Conservation (phyloP, 176 grass and related monocot species). For the Musa itinerans region DNA sequence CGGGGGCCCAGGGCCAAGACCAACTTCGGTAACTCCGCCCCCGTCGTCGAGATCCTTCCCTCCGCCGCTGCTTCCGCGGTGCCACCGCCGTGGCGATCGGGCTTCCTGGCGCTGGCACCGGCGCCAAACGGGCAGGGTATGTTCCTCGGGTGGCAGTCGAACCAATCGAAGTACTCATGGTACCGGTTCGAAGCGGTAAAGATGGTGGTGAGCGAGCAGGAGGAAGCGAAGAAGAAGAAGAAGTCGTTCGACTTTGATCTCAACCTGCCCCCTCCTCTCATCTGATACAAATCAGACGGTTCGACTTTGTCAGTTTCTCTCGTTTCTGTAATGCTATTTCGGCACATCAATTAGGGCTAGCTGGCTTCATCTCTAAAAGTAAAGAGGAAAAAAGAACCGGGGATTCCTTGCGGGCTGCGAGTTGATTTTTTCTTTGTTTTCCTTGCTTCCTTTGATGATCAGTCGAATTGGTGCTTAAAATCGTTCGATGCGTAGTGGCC, state of each 20-base stretch:
- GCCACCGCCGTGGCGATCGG: neutral
- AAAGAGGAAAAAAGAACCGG: too few relatives aligned
- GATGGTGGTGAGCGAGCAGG: neutral
- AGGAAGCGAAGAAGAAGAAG: neutral
- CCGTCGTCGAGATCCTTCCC: neutral
- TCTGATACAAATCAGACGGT: constrained; percentile 6
- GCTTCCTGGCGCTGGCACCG: neutral
- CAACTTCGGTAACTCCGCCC: constrained; percentile 11
- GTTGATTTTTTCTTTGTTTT: too few relatives aligned
- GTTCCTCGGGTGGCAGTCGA: neutral
- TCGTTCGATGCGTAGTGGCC: too few relatives aligned
- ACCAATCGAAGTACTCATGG: neutral
- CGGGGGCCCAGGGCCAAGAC: constrained; percentile 16
- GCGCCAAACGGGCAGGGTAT: neutral
- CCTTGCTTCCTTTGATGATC: too few relatives aligned
- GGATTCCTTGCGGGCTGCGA: too few relatives aligned
- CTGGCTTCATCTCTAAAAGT: too few relatives aligned
- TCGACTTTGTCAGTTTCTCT: neutral
- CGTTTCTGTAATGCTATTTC: neutral
- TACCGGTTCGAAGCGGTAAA: constrained; percentile 8
- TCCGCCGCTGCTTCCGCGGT: neutral
- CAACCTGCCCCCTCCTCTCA: constrained; percentile 8
- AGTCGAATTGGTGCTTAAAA: too few relatives aligned
- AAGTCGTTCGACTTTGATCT: neutral
- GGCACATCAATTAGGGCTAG: too few relatives aligned